A percentile compares a stretch with the other conserved stretches of the same genome.
These are phyloP conservation scores for Phoenix roebelenii DNA, from an alignment of 176 grass and related monocot genomes.

Conservation along the genomic window DNA sequence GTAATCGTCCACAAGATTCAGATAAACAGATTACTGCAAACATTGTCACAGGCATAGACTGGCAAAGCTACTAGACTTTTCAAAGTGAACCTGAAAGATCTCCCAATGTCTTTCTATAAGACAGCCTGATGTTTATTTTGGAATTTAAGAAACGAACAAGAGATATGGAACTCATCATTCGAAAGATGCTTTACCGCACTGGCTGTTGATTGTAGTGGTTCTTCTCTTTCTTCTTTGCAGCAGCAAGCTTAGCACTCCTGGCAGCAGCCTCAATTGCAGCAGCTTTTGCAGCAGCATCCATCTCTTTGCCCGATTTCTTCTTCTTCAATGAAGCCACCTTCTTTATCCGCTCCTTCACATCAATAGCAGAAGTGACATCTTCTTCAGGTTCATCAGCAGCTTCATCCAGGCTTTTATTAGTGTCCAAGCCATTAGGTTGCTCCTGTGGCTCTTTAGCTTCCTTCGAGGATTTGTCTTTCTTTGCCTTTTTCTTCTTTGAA, in stretches of 20 bases:
- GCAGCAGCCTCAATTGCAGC: background rate
- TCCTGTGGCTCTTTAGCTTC: conserved; percentile 50
- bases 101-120: background rate
- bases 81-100: too few relatives aligned
- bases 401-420: conserved; percentile 19
- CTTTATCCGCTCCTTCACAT: conserved; percentile 11
- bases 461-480: conserved; percentile 69
- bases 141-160: conserved; percentile 5
- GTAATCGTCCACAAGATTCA: too few relatives aligned
- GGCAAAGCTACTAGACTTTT: too few relatives aligned
- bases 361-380: conserved; percentile 22
- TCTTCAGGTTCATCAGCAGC: conserved; percentile 42
- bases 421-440: conserved; percentile 38
- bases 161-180: background rate
- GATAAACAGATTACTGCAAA: too few relatives aligned
- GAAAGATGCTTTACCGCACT: conserved; percentile 39
- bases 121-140: background rate
- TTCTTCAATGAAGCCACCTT: conserved; percentile 8
- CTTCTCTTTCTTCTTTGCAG: conserved; percentile 12
- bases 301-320: conserved; percentile 1
- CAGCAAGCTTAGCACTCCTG: conserved; percentile 2
- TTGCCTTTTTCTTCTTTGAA: conserved; percentile 87
- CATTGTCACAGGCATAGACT: too few relatives aligned
- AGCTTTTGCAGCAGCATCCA: conserved; percentile 3
- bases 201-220: conserved; percentile 70